Evolutionary conservation across 768 basidiomycete genomes (phyloP), one percentile per base, ranked within the genome.

Genomic region (Serendipita sp.): DNA sequence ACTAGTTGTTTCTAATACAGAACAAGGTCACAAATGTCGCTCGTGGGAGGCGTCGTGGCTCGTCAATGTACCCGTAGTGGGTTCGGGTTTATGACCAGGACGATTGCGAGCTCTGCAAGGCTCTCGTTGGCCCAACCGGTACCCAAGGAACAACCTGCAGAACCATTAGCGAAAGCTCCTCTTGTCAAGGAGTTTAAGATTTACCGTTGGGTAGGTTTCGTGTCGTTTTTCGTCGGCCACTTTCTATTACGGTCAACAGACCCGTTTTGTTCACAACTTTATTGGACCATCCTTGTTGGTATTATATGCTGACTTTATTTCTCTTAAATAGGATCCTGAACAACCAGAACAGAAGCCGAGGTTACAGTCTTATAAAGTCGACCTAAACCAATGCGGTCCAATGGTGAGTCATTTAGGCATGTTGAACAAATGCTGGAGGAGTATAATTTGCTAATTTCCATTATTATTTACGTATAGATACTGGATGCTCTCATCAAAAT

Each of bases 401-500:
- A 98, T 98, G 95, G 86, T 85, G 68, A 64, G 74, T 48, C 71
- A 72, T 68, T 73, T 64, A 64, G 73, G 11, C 41, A 35, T 32
- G 36, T 45, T 52, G 15, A 34, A 41, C 2, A 47, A 3, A 41
- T 7, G 5, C 2, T 41, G 38, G 7, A 41, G 7, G 38, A 2
- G 8, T 51, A 51, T 23, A 38, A 18, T 16, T 36, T 78, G 72
- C 63, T 51, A 65, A 1, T 2, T 3, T 7, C 58, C 36, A 23
- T 35, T 18, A 34, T 28, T n/a, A 51, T 38, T 16, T n/a, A 4
- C 5, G 44, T 2, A 28, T 65, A 86, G 86, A 75, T 93, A 63
- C 85, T 94, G 65, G 91, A 95, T 70, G 91, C 90, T 1, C 84
- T 94, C 70, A 96, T 97, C 78, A 97, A 98, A 78, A 97, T 99